These are phyloP conservation scores for Fusarium vanettenii DNA, from an alignment of 2,329 filamentous ascomycete genomes.

Conservation along the genomic window DNA sequence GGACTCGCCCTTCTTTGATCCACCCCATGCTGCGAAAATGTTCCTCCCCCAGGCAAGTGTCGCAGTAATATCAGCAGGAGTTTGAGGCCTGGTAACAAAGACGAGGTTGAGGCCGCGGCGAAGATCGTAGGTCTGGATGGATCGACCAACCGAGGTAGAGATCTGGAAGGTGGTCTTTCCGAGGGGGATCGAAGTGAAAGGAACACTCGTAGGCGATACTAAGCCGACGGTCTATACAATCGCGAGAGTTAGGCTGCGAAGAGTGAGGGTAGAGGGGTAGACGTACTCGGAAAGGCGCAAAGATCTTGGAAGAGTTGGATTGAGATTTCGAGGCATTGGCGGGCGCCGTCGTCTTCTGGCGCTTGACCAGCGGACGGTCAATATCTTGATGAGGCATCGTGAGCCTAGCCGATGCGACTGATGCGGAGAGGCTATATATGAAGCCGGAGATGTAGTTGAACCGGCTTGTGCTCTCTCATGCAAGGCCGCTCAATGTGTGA, in stretches of 20 bases:
- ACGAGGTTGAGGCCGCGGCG: constrained; percentile 90
- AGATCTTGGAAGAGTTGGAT: constrained; percentile 78
- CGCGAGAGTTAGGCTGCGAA: constrained; percentile 12
- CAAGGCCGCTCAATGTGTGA: constrained; percentile 32
- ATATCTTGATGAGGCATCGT: constrained; percentile 69
- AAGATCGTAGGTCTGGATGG: constrained; percentile 95
- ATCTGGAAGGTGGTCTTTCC: constrained; percentile 98
- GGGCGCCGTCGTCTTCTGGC: constrained; percentile 69
- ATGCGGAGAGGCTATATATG: constrained; percentile 5
- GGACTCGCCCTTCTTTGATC: constrained; percentile 59
- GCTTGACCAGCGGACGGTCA: constrained; percentile 77
- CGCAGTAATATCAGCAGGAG: constrained; percentile 85
- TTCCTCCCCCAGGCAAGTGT: constrained; percentile 88
- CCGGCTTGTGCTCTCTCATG: constrained; percentile 30
- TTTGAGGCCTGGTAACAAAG: constrained; percentile 93
- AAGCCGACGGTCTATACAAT: constrained; percentile 82
- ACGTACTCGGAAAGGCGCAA: constrained; percentile 90
- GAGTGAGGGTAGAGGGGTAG: background rate
- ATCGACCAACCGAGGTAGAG: constrained; percentile 91
- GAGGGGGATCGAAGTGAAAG: constrained; percentile 88
- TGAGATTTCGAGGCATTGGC: constrained; percentile 52
- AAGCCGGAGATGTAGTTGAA: constrained; percentile 18
- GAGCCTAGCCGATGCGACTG: constrained; percentile 21
- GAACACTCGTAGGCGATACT: constrained; percentile 89
- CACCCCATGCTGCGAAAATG: constrained; percentile 91